Evolutionary conservation across 2,329 filamentous ascomycete genomes (phyloP), one percentile per base, ranked within the genome.

Genomic region (Colletotrichum sp.): DNA sequence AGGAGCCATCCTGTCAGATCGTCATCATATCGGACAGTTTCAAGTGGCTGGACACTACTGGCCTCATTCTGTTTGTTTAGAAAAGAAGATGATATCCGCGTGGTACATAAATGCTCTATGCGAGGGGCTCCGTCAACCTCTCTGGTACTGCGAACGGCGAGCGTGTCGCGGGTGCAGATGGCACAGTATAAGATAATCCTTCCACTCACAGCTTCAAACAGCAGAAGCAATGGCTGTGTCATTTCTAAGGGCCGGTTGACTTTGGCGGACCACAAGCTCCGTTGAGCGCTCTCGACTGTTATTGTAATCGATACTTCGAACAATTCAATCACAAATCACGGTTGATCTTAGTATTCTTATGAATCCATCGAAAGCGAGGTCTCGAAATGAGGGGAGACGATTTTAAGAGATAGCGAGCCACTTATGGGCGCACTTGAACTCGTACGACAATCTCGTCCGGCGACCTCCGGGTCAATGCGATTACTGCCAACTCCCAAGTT

Each of bases 261-360:
- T 44, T 44, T 5, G 8, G 36, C 36, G 16, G 16, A 21, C 2
- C 5, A 21, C 5, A 21, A 16, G n/a, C 6, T 49, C 44, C 13
- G 10, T 21, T 49, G 44, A 49, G 4, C 7, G 6, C n/a, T 13
- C 10, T 49, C 2, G 3, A 21, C 44, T 49, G n/a, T n/a, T 13
- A 6, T 49, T 10, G 39, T 10, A 10, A 5, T 44, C 2, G 18
- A 10, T 10, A 44, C 39, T 18, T n/a, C 8, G 6, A 9, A 12
- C 9, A 6, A 49, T 21, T 21, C n/a, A 21, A 21, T 49, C 7
- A 12, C n/a, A 3, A 3, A 0, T 7, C n/a, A 12, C 44, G 0
- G 10, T 13, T 7, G 36, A 49, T 21, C 18, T 49, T 2, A 13
- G 6, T 49, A 49, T 49, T 12, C 18, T 49, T 2, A 6, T 21